Percentiles rank a stretch among this genome's conserved stretches.
Evolutionary conservation across 2,329 filamentous ascomycete species (phyloP).

Genomic region (Furcasterigmium furcatum): DNA sequence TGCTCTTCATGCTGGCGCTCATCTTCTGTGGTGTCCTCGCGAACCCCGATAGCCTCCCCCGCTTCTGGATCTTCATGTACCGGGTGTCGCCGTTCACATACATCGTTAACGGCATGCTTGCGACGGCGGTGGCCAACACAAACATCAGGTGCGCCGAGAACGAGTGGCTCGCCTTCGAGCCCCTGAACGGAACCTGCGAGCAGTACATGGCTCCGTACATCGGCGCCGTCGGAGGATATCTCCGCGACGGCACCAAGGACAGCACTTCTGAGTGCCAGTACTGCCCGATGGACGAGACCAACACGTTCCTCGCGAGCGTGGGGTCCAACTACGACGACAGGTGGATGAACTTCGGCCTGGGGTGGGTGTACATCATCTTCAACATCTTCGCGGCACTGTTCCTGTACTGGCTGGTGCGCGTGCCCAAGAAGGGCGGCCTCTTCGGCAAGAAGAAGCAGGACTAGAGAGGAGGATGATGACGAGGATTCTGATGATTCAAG

Average conservation of each 20-base stretch:
- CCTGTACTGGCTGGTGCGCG: conserved; percentile 52
- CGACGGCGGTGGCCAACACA: conserved; percentile 66
- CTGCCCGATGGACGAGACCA: conserved; percentile 49
- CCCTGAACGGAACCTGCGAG: conserved; percentile 57
- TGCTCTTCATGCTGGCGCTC: conserved; percentile 69
- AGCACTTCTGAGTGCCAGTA: conserved; percentile 52
- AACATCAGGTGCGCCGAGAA: conserved; percentile 63
- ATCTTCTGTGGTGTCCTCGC: conserved; percentile 77
- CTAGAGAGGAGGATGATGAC: no score
- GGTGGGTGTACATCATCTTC: conserved; percentile 57
- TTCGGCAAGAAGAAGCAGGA: conserved; percentile 28
- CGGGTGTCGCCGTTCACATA: conserved; percentile 81
- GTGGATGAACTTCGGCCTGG: conserved; percentile 67
- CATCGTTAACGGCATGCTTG: conserved; percentile 68
- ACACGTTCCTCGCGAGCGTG: conserved; percentile 45
- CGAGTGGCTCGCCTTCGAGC: conserved; percentile 67
- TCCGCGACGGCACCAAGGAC: conserved; percentile 37
- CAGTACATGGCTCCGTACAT: conserved; percentile 56
- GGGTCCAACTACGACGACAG: conserved; percentile 52
- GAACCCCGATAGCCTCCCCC: conserved; percentile 56
- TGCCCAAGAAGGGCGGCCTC: conserved; percentile 35
- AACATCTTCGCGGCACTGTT: conserved; percentile 53
- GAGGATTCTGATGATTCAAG: no score
- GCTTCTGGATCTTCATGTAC: conserved; percentile 86
- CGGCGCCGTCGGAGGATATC: conserved; percentile 42